Base-by-base conservation (phyloP, 1,284 basidiomycete species). In the Boletus hoseneyae region DNA sequence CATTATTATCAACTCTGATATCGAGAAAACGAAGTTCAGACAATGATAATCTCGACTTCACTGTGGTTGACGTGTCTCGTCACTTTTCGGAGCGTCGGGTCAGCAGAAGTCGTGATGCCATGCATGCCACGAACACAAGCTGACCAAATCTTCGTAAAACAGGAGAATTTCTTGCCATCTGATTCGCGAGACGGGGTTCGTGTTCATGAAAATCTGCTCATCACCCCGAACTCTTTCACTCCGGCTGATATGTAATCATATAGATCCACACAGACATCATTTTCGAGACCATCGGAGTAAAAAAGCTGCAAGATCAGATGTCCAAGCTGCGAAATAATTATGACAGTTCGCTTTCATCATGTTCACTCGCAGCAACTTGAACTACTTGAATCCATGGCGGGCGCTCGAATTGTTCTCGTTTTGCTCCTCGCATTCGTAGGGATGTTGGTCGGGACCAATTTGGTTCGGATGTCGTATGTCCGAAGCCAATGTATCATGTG, bases 1-100 rank as follows among this genome's bases (percentile, higher is more conserved):
- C 69, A 4, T 54, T 69, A 9, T 48, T 71, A 36, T 68, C 67
- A 11, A 68, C 61, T 6, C 45, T 70, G 42, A 67, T 70, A 51
- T 55, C 68, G 9, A 68, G 68, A 44, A 34, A 51, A 21, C 61
- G 60, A 35, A 58, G 48, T 42, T 6, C 50, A 27, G n/a, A n/a
- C n/a, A n/a, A n/a, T n/a, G 32, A 32, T 19, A 37, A 59, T 21
- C 23, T 45, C 3, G 63, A 61, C 18, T 63, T 65, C n/a, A 53
- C 43, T 9, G 58, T 61, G 32, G 60, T 63, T n/a, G 57, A 61
- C 39, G 56, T 32, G 25, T 49, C 61, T 36, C 36, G 39, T 42
- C 56, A 61, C 6, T n/a, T 48, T 15, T 30, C 29, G 12, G 62
- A 54, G 21, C 49, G 50, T 39, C 57, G 46, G 56, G 63, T 61